A percentile compares a stretch with the other conserved stretches of the same genome.
phyloP scores from a whole-genome alignment of 129 eudicot species.

The Artemisia annua region DNA sequence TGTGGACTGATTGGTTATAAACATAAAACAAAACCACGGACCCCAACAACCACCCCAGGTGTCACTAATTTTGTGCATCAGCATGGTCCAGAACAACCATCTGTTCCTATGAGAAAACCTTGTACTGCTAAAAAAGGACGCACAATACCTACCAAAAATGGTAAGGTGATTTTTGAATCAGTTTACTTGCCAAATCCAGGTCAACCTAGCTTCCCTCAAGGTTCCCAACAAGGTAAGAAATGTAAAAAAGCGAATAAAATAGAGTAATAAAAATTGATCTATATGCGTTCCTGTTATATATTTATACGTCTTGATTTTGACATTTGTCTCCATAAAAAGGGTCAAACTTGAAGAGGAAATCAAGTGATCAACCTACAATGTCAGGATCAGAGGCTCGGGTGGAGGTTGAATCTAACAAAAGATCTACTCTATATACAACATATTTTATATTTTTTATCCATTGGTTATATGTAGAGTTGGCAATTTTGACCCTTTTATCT shows the following conservation, averaged over 20 bases:
- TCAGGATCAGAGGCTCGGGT: constrained; percentile 7
- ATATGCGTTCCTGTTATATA: neutral
- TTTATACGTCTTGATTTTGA: constrained; percentile 4
- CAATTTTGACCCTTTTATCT: neutral
- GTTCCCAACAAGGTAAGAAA: constrained; percentile 34
- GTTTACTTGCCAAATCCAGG: neutral
- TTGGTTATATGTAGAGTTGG: neutral
- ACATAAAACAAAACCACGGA: constrained; percentile 26
- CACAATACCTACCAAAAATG: no score
- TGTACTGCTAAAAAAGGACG: constrained; percentile 19
- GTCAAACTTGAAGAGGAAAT: constrained; percentile 48
- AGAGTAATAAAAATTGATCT: neutral
- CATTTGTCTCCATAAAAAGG: constrained; percentile 15
- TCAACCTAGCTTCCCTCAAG: constrained; percentile 24
- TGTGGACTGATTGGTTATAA: constrained; percentile 82
- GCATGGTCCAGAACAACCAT: constrained; percentile 39
- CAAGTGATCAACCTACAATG: constrained; percentile 20
- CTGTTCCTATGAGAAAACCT: constrained; percentile 30
- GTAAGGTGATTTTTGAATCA: constrained; percentile 20
- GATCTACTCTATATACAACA: constrained; percentile 16
- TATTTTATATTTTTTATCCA: neutral
- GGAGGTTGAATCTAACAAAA: constrained; percentile 15
- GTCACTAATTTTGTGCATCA: constrained; percentile 28
- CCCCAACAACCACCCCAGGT: constrained; percentile 18
- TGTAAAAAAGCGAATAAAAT: neutral